Evolutionary conservation across 345 rosid species (phyloP).

Genomic region (Alliaria petiolata): DNA sequence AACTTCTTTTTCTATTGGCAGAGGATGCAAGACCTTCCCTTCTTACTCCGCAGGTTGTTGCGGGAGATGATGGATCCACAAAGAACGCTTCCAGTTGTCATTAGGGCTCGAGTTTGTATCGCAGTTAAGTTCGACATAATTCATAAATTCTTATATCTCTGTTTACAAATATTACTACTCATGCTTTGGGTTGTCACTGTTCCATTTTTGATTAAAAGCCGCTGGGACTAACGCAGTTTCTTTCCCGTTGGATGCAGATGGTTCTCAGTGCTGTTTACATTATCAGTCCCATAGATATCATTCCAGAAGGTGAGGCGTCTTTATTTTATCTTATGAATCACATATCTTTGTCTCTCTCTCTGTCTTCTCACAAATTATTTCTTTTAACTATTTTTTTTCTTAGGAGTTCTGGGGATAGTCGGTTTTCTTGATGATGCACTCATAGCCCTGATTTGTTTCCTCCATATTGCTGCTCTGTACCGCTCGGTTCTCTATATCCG

Average conservation of each 20-base stretch:
- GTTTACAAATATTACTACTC: background rate
- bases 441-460: constrained; percentile 58
- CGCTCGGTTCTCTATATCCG: constrained; percentile 79
- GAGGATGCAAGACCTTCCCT: constrained; percentile 95
- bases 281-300: constrained; percentile 82
- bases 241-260: constrained; percentile 46
- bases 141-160: background rate
- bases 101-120: constrained; percentile 72
- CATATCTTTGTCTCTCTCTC: background rate
- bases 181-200: constrained; percentile 1
- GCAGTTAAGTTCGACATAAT: constrained; percentile 57
- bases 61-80: constrained; percentile 75
- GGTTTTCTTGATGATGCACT: constrained; percentile 82
- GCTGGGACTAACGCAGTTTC: background rate
- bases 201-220: background rate
- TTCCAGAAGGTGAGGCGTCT: constrained; percentile 70
- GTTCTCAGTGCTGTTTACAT: constrained; percentile 59
- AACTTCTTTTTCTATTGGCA: constrained; percentile 20
- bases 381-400: background rate
- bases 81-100: constrained; percentile 85
- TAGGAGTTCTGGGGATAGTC: constrained; percentile 68
- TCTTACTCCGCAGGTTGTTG: constrained; percentile 68
- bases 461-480: constrained; percentile 82
- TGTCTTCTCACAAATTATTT: background rate
- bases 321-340: background rate